Evolutionary conservation across 352 stramenopile genomes (phyloP), one percentile per base, ranked within the genome.

Genomic region (Pythium dissotocum): DNA sequence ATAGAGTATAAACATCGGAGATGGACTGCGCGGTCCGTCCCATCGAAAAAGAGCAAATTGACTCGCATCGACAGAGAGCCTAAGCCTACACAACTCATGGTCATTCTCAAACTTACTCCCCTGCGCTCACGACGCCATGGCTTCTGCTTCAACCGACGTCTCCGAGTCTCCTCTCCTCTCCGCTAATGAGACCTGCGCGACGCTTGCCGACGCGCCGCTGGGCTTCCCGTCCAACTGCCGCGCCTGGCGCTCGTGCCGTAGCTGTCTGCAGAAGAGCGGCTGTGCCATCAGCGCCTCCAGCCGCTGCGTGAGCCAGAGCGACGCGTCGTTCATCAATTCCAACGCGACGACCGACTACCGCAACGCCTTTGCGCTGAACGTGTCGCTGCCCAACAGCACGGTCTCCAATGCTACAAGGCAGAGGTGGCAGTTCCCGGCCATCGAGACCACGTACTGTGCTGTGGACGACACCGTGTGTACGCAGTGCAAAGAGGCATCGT

Each of bases 211-310:
- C 8, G 8, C 36, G 12, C 36, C 36, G 2, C 36, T 44, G 8
- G 36, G 36, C 36, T 44, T 44, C 36, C 36, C 36, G 8, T 44
- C 36, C 36, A 44, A 44, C 35, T 70, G 63, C 48, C 63, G 48
- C 33, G 44, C 33, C 5, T 21, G 44, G 44, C 63, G 63, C n/a
- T 61, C 63, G 21, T 70, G 63, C 42, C 40, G 32, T 1, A 70
- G 63, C 51, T 70, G 63, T 36, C 48, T 70, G 16, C 33, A 60
- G 21, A 70, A 61, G 35, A 16, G 10, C 9, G 56, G 63, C 12
- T 70, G 63, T 38, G 40, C 65, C 44, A 26, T 70, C 12, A 26
- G 53, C 18, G 16, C 35, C 13, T 28, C 33, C 14, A 58, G 51
- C 21, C 49, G 30, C 10, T 70, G 63, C 28, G 9, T 5, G n/a